phyloP scores from a whole-genome alignment of 441 rosid genomes.

The Sinapis alba region DNA sequence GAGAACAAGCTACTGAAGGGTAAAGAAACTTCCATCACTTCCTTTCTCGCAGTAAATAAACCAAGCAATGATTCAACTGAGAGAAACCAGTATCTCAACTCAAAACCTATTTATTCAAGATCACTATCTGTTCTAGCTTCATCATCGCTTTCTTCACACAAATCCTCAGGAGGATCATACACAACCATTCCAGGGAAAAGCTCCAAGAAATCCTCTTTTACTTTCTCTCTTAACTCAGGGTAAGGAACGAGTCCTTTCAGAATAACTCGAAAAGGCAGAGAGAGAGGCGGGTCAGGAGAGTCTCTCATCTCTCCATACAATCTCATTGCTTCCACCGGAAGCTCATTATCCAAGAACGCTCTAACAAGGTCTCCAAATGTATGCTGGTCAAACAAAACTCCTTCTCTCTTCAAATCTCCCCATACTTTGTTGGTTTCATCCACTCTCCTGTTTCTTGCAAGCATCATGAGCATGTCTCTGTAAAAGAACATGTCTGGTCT shows the following conservation, averaged over 20 bases:
- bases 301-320: constrained; percentile 85
- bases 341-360: constrained; percentile 65
- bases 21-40: background rate
- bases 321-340: constrained; percentile 72
- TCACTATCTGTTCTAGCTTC: constrained; percentile 52
- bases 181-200: constrained; percentile 89
- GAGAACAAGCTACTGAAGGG: background rate
- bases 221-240: constrained; percentile 79
- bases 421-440: constrained; percentile 68
- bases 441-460: constrained; percentile 78
- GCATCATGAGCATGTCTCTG: constrained; percentile 95
- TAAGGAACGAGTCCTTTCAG: constrained; percentile 79
- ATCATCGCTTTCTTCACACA: constrained; percentile 59
- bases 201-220: constrained; percentile 87
- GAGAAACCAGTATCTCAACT: background rate
- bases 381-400: constrained; percentile 86
- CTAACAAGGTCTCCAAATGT: constrained; percentile 84
- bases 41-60: background rate
- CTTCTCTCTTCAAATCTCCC: constrained; percentile 80
- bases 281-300: constrained; percentile 83
- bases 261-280: constrained; percentile 87
- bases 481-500: constrained; percentile 90
- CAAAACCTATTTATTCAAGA: constrained; percentile 42
- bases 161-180: constrained; percentile 84
- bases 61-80: background rate